phyloP scores from a whole-genome alignment of 2,329 filamentous ascomycete genomes.

The Epicoccum nigrum region DNA sequence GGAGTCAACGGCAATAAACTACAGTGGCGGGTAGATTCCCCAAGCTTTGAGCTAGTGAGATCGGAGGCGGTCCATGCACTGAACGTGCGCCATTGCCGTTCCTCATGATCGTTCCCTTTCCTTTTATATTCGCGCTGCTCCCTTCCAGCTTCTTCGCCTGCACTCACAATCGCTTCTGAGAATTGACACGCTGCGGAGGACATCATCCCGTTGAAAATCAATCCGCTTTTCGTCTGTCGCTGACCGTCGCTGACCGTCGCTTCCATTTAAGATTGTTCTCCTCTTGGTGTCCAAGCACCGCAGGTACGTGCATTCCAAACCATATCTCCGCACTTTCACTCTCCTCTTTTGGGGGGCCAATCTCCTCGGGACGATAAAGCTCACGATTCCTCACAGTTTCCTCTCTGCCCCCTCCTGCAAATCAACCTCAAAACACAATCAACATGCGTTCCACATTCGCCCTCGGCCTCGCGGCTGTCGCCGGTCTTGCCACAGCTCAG shows the following conservation, averaged over 20 bases:
- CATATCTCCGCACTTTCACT: constrained; percentile 8
- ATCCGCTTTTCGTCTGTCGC: constrained; percentile 27
- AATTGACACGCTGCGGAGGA: constrained; percentile 19
- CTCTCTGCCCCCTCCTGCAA: constrained; percentile 2
- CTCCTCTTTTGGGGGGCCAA: constrained; percentile 3
- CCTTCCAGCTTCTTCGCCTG: constrained; percentile 22
- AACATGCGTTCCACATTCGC: constrained; percentile 58
- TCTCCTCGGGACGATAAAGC: constrained; percentile 10
- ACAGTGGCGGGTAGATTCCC: constrained; percentile 12
- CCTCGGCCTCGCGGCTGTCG: constrained; percentile 58
- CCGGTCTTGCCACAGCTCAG: constrained; percentile 60
- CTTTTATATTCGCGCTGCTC: constrained; percentile 37
- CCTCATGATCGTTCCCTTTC: constrained; percentile 33
- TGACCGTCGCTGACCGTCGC: constrained; percentile 35
- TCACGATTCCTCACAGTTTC: constrained; percentile 4
- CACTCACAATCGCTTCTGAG: constrained; percentile 41
- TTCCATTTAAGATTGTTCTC: constrained; percentile 13
- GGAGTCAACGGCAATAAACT: constrained; percentile 12
- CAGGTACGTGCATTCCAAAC: constrained; percentile 19
- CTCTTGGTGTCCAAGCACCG: constrained; percentile 6
- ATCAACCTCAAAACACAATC: constrained; percentile 19
- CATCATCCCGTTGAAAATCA: constrained; percentile 7
- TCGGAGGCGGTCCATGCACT: constrained; percentile 20
- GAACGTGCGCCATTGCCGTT: constrained; percentile 21
- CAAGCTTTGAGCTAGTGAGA: constrained; percentile 16